Conservation (phyloP, 1,284 basidiomycete species). For the Ceratobasidium sp. region DNA sequence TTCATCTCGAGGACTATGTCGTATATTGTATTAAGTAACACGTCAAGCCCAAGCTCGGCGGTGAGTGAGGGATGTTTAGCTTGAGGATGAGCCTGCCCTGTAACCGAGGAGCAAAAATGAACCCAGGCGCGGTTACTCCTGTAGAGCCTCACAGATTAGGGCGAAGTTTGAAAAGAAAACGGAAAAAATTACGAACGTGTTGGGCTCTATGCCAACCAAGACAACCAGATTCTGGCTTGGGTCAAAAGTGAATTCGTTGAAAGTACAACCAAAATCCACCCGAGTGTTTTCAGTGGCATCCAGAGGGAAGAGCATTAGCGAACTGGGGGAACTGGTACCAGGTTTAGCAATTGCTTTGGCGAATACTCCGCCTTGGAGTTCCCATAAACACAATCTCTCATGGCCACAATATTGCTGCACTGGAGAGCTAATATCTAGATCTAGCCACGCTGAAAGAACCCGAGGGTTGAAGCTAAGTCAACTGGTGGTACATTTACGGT, state of each 20-base stretch:
- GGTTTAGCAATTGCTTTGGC: background rate
- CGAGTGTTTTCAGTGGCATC: background rate
- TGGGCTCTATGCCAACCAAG: background rate
- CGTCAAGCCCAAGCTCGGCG: background rate
- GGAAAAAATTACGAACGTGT: background rate
- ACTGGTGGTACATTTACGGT: no score
- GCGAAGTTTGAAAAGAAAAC: background rate
- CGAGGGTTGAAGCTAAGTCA: no score
- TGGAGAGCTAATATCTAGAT: background rate
- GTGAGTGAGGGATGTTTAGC: slow-evolving; percentile 1
- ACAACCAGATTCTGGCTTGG: slow-evolving; percentile 1
- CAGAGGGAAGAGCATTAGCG: background rate
- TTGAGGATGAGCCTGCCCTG: slow-evolving; percentile 6
- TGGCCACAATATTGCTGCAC: background rate
- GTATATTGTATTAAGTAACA: background rate
- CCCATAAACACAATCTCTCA: background rate
- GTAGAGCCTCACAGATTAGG: background rate
- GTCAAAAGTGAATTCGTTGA: slow-evolving; percentile 25
- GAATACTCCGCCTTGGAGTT: background rate
- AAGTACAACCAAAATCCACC: background rate
- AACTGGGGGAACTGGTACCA: background rate
- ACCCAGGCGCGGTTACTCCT: background rate
- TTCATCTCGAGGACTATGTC: background rate
- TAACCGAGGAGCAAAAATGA: background rate
- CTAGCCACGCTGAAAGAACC: slow-evolving; percentile 23